Percentiles rank a stretch among this genome's conserved stretches.
phyloP scores from a whole-genome alignment of 441 rosid genomes.

The Populus hybrid region DNA sequence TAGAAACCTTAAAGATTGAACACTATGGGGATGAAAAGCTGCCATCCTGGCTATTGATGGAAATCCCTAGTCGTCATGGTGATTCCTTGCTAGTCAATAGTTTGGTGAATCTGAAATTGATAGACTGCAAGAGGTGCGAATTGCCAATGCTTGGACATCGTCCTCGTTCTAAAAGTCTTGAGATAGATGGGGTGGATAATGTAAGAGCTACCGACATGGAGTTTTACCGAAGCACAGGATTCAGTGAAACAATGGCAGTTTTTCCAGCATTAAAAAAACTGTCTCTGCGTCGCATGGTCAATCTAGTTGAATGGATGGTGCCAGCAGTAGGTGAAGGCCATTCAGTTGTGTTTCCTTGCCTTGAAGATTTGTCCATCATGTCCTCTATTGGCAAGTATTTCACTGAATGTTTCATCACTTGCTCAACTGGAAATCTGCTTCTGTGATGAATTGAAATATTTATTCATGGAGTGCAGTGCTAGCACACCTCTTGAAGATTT shows the following conservation, averaged over 20 bases:
- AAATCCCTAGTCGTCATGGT: neutral
- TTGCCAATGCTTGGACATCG: constrained; percentile 23
- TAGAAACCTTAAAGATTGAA: constrained; percentile 7
- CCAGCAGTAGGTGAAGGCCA: neutral
- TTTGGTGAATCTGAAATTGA: constrained; percentile 16
- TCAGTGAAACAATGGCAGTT: neutral
- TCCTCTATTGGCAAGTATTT: neutral
- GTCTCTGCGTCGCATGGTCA: neutral
- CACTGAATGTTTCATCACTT: constrained; percentile 1
- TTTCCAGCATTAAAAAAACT: constrained; percentile 20
- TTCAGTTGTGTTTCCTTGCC: constrained; percentile 12
- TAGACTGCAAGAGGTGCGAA: constrained; percentile 6
- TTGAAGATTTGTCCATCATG: constrained; percentile 3
- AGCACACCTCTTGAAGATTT: neutral
- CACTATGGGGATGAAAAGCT: constrained; percentile 13
- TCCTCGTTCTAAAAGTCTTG: constrained; percentile 11
- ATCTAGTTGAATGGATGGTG: constrained; percentile 9
- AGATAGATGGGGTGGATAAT: constrained; percentile 1
- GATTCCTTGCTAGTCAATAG: neutral
- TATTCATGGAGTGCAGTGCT: neutral
- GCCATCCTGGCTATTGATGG: constrained; percentile 18
- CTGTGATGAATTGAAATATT: constrained; percentile 6
- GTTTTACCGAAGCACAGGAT: neutral
- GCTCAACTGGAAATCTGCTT: constrained; percentile 1
- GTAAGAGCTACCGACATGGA: constrained; percentile 2